A percentile compares a stretch with the other conserved stretches of the same genome.
Conservation (phyloP, 345 rosid species). For the Sonneratia caseolaris region DNA sequence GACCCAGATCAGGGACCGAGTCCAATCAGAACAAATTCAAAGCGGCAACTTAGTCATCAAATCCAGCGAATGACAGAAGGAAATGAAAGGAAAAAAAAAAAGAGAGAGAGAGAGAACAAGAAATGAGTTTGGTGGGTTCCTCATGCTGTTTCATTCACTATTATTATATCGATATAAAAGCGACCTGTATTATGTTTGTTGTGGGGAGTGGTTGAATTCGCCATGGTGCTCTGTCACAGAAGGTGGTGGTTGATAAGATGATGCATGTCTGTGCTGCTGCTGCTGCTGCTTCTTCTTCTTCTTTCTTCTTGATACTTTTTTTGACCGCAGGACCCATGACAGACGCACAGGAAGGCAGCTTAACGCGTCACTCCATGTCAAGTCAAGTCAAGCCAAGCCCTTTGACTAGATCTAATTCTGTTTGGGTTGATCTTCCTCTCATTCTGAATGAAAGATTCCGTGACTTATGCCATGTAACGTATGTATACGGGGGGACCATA, state of each 20-base stretch:
- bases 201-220: background rate
- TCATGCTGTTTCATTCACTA: background rate
- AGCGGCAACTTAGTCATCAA: background rate
- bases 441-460: too few species aligned
- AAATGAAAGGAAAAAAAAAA: background rate
- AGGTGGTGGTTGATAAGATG: background rate
- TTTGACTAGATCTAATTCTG: too few species aligned
- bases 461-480: too few species aligned
- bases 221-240: conserved; percentile 1
- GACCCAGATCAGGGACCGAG: conserved; percentile 9
- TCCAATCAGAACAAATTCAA: conserved; percentile 3
- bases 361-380: background rate
- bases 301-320: background rate
- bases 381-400: too few species aligned
- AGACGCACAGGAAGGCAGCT: background rate
- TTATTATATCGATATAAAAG: background rate
- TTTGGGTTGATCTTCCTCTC: too few species aligned
- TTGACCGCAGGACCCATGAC: background rate
- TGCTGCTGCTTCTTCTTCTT: background rate
- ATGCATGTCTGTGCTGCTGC: background rate
- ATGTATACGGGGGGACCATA: too few species aligned
- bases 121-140: background rate
- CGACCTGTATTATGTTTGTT: background rate
- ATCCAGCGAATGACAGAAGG: background rate
- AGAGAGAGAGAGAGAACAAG: background rate